Base-by-base conservation (phyloP, 106 monocot species). In the Dendrobium huoshanense region DNA sequence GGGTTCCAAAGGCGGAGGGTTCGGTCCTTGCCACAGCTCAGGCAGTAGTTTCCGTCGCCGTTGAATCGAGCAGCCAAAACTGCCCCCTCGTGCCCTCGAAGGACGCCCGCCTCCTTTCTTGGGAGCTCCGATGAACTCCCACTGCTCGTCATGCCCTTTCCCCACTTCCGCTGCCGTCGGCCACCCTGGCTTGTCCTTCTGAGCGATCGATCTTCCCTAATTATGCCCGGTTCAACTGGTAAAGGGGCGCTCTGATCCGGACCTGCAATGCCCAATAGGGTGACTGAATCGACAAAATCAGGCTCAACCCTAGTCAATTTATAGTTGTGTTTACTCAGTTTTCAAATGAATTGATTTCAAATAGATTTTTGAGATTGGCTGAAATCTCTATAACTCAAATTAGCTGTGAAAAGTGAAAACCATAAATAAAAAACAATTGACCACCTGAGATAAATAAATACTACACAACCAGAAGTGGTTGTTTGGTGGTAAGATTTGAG, bases 1-100 rank as follows among this genome's bases (percentile, higher is more conserved):
- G 95, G 99, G 81, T 99, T 99, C 95, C 99, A 99, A 48, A 95
- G 90, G 64, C 91, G 95, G 80, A 99, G 61, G 1, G 92, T 99
- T n/a, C 95, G 91, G 82, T 99, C 99, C 85, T 95, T 95, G 78
- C 99, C 99, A 81, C 99, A 99, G 88, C 91, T 95, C 40, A 99
- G 91, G 87, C 93, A 99, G 87, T 99, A 99, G 86, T 99, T 99
- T 1, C 99, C 95, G 75, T 93, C 93, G 9, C 82, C 88, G 45
- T 99, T 95, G 85, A 95, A 99, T 41, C 99, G 80, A 13, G 91
- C 99, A n/a, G 99, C 99, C 44, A 99, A 82, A 2, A 99, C 99
- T 7, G 95, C 88, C 1, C 95, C 99, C 73, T 93, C 95, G 87
- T 99, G 99, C 48, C 99, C 99, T 45, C 79, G 65, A n/a, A 99